Base-by-base conservation (phyloP, 345 rosid genomes). In the Dovyalis caffra region DNA sequence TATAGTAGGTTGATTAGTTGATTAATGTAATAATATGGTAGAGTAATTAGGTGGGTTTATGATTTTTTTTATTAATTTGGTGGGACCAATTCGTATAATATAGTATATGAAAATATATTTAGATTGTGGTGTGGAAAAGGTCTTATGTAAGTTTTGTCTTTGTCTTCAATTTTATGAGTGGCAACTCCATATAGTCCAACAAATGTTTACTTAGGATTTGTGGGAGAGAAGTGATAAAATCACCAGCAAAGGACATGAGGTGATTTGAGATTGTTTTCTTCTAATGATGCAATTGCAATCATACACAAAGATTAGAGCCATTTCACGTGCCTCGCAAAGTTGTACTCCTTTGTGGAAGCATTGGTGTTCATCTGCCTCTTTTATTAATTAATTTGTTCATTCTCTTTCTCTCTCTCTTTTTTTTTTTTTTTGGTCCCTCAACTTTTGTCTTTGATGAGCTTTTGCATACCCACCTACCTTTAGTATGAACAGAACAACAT, bases 271-370 rank as follows among this genome's bases (percentile, higher is more conserved):
- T 51, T 21, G 57, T n/a, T 51, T 51, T 51, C 23, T 8, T 51
- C 57, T 20, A 1, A 18, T 20, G 23, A 21, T 49, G 57, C 8
- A 49, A 49, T 20, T 20, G 23, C 57, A 20, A 20, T 49, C 57
- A 49, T 1, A 2, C 23, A 49, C 8, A 49, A 6, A 49, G 23
- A 49, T 6, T 7, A 2, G 9, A 20, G 9, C 57, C 20, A 21
- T 7, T 51, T n/a, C 57, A 51, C 3, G 57, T 20, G 25, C 43
- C 3, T 29, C 58, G 71, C 31, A 60, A 68, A 34, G 51, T 14
- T 71, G 82, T 56, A 68, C 76, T 77, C 34, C 81, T 75, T 74
- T 72, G 47, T 61, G 72, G 67, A 63, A 58, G 67, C 78, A 80
- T 69, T 64, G 29, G 3, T 58, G 63, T 32, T 10, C 33, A 23